Base-by-base conservation (phyloP, 148 eudicot genomes). In the Nepenthes gracilis region DNA sequence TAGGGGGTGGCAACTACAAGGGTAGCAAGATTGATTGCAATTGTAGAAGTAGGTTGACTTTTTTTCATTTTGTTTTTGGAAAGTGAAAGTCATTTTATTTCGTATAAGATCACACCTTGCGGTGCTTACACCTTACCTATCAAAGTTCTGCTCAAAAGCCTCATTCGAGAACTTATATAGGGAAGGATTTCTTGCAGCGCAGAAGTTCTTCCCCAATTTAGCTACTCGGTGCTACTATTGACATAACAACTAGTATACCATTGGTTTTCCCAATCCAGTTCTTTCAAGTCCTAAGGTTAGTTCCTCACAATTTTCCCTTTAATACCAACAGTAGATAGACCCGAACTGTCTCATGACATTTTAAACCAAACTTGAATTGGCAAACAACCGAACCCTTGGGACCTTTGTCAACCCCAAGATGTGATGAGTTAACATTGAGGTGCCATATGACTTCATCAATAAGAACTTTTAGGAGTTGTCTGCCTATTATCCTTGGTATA, bases 51-150 rank as follows among this genome's bases (percentile, higher is more conserved):
- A n/a, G n/a, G n/a, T n/a, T n/a, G n/a, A n/a, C n/a, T n/a, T n/a
- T n/a, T n/a, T 40, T 35, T 51, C 55, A 33, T 55, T 55, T 55
- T 55, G 58, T n/a, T n/a, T n/a, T n/a, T n/a, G n/a, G n/a, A n/a
- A n/a, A n/a, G n/a, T n/a, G n/a, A n/a, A n/a, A n/a, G n/a, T n/a
- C n/a, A n/a, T n/a, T n/a, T n/a, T n/a, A n/a, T 43, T 43, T 59
- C 12, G 15, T 40, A 38, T 33, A 14, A 65, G 68, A 56, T 66
- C 62, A 47, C 47, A 66, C 63, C 48, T 66, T 48, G 56, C 35
- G 69, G 62, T 66, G 62, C 47, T 66, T 66, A 58, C 69, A 62
- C 58, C 69, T 66, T 23, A 47, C 62, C 56, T 66, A 66, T 66
- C 62, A 48, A 65, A 57, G 61, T 65, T 64, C 34, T 64, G 37